Conservation (phyloP, 1,284 basidiomycete species). For the Melampsora americana region DNA sequence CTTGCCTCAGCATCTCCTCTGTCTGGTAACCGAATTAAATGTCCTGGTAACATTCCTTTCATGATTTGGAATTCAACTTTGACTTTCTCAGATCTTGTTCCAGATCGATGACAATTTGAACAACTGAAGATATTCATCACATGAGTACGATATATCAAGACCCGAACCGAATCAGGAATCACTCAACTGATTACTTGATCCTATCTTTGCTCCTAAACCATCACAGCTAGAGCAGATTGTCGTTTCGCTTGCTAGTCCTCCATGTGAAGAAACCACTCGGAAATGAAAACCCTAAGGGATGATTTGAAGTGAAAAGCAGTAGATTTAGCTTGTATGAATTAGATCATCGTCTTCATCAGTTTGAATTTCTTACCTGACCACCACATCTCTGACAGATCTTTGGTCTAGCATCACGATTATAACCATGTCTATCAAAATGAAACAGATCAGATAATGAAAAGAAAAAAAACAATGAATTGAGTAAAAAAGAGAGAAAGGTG, state of each 20-base stretch:
- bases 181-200: constrained; percentile 22
- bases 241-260: neutral
- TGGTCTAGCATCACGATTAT: constrained; percentile 12
- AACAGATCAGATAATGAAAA: constrained; percentile 48
- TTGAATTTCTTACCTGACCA: constrained; percentile 11
- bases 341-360: too few species aligned
- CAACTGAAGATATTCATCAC: neutral
- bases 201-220: constrained; percentile 25
- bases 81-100: constrained; percentile 1
- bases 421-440: constrained; percentile 50
- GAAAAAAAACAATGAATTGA: neutral
- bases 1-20: constrained; percentile 3
- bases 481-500: neutral
- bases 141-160: neutral
- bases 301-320: too few species aligned
- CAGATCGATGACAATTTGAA: constrained; percentile 19
- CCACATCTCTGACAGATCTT: constrained; percentile 11
- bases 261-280: too few species aligned
- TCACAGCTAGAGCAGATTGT: constrained; percentile 12
- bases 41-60: constrained; percentile 28
- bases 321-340: too few species aligned
- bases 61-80: constrained; percentile 19
- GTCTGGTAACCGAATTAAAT: constrained; percentile 1
- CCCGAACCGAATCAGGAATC: neutral
- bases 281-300: too few species aligned